These are phyloP conservation scores for Parafenestella ontariensis DNA, from an alignment of 2,329 filamentous ascomycete genomes.

Conservation along the genomic window DNA sequence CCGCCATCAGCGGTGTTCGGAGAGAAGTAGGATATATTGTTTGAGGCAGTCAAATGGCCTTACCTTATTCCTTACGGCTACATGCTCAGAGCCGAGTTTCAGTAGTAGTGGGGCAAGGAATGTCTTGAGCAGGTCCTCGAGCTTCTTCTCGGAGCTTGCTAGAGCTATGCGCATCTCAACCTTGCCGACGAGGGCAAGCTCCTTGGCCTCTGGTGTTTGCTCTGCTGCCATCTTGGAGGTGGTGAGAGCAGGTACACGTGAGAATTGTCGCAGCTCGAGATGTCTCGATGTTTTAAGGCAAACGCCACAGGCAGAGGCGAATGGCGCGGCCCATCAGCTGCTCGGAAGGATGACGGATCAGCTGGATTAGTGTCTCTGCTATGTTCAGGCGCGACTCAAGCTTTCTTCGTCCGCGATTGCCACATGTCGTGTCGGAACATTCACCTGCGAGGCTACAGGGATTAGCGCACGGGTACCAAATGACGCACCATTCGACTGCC, in stretches of 20 bases:
- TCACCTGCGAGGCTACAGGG: constrained; percentile 31
- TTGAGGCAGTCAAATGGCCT: neutral
- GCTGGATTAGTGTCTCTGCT: constrained; percentile 14
- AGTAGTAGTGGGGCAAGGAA: constrained; percentile 84
- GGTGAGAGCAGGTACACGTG: constrained; percentile 3
- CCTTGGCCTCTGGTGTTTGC: constrained; percentile 65
- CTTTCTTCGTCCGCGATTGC: constrained; percentile 27
- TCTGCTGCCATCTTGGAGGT: constrained; percentile 41
- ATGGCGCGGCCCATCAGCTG: constrained; percentile 27
- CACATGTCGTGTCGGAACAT: constrained; percentile 27
- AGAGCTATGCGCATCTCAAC: constrained; percentile 85
- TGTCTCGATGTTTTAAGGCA: constrained; percentile 11
- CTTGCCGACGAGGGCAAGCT: constrained; percentile 82
- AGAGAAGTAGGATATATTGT: neutral
- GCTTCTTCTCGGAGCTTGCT: constrained; percentile 82
- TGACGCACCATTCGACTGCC: constrained; percentile 34
- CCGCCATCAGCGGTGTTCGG: constrained; percentile 42
- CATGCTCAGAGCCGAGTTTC: constrained; percentile 83
- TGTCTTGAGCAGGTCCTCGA: constrained; percentile 76
- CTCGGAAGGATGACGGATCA: constrained; percentile 3
- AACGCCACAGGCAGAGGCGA: constrained; percentile 33
- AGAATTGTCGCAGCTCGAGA: constrained; percentile 1
- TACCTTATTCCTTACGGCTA: constrained; percentile 80
- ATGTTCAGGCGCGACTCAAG: constrained; percentile 17
- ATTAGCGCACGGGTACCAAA: constrained; percentile 25